Evolutionary conservation across 1,284 basidiomycete species (phyloP), one percentile per base, ranked within the genome.

Genomic region (Papiliotrema terrestris): DNA sequence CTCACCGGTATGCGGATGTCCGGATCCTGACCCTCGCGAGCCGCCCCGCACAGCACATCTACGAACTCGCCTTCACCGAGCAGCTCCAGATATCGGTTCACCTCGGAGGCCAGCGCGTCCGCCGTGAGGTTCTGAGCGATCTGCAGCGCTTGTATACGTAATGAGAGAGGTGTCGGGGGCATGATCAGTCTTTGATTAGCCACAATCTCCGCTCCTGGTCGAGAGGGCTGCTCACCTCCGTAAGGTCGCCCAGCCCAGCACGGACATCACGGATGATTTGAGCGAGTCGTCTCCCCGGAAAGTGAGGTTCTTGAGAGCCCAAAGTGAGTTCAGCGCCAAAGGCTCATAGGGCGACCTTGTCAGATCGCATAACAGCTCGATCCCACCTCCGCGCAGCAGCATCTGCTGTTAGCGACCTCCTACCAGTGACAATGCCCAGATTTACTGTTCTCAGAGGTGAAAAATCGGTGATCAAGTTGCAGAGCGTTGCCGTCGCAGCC

Each of bases 391-490:
- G 25, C 83, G 80, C 15, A 91, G 71, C 54, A 87, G 78, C 8
- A 78, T 79, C 85, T 85, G 49, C 13, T 17, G 51, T 51, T 49
- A 57, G 51, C 45, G 26, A 26, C 15, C 19, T 22, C 5, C 50
- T 29, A 11, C 46, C 45, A 53, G 35, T 26, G 1, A 32, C 29
- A 32, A 11, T 36, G 3, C 35, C 41, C 51, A 53, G 26, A 20
- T 85, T 65, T 59, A 88, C 88, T 52, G 79, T 73, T 56, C 85
- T 80, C 61, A 94, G 72, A 5, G 92, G 91, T 15, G 89, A 91
- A 71, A 90, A 92, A 56, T 93, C 88, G 53, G 85, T 86, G 3
- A 94, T 82, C 29, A 94, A 79, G 70, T 95, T 96, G 70, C 88
- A 91, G 3, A 94, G 81, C 0, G 86, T 86, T 1, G 84, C 82